These are phyloP conservation scores for Echeveria elegans DNA, from an alignment of 164 flowering plant species.

Conservation along the genomic window DNA sequence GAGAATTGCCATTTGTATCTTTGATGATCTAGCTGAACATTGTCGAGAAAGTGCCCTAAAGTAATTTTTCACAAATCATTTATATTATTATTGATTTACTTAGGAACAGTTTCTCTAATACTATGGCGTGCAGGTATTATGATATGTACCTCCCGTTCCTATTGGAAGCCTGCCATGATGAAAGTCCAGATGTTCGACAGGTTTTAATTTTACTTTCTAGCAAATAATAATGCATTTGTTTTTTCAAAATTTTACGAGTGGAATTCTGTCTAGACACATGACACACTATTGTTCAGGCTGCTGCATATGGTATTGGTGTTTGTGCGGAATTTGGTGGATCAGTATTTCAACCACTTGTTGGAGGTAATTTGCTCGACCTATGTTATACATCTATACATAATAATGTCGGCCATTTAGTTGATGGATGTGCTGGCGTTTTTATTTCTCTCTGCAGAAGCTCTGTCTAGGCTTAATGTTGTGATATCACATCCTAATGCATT, in stretches of 20 bases:
- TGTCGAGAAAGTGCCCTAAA: slow-evolving; percentile 65
- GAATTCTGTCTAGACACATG: not conserved
- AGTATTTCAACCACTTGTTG: slow-evolving; percentile 76
- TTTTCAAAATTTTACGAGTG: no score
- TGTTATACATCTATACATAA: no score
- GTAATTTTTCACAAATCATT: slow-evolving; percentile 19
- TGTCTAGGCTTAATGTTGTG: slow-evolving; percentile 69
- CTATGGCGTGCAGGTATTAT: slow-evolving; percentile 60
- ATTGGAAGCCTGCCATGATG: slow-evolving; percentile 76
- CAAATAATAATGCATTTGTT: no score
- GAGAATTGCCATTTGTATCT: slow-evolving; percentile 67
- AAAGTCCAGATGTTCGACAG: slow-evolving; percentile 64
- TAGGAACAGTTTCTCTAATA: no score
- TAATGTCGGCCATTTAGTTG: not conserved
- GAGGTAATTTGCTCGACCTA: slow-evolving; percentile 39
- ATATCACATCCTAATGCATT: slow-evolving; percentile 45
- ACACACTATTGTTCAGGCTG: slow-evolving; percentile 50
- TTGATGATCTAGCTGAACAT: slow-evolving; percentile 77
- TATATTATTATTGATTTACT: no score
- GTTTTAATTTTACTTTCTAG: no score
- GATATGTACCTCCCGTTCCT: slow-evolving; percentile 59
- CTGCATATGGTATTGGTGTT: slow-evolving; percentile 96
- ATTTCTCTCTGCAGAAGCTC: slow-evolving; percentile 56
- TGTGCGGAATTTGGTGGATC: slow-evolving; percentile 96
- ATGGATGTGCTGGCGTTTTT: not conserved